These are phyloP conservation scores for Logfia minima DNA, from an alignment of 129 eudicot genomes.

Conservation along the genomic window DNA sequence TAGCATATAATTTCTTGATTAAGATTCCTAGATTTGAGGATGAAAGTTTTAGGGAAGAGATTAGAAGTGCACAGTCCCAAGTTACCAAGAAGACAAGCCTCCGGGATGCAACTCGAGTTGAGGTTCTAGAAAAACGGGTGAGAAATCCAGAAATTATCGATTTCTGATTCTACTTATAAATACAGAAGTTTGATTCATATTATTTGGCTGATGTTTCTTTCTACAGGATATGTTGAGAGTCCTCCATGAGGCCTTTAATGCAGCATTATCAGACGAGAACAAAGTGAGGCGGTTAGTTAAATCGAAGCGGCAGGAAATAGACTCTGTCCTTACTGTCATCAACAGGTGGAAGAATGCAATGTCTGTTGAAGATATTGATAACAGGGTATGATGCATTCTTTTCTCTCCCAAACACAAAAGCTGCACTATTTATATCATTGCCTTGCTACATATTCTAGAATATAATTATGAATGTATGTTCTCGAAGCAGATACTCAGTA, in stretches of 20 bases:
- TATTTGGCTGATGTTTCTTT: conserved; percentile 12
- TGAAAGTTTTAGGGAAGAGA: conserved; percentile 53
- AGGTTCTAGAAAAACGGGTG: conserved; percentile 53
- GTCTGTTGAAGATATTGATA: conserved; percentile 47
- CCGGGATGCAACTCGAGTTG: conserved; percentile 57
- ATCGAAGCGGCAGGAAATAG: conserved; percentile 59
- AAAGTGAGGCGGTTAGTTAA: conserved; percentile 45
- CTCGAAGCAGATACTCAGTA: conserved; percentile 45
- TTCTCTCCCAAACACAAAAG: not conserved
- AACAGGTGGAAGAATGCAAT: conserved; percentile 61
- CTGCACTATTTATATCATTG: conserved; percentile 1
- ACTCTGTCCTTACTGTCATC: conserved; percentile 47
- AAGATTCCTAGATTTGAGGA: conserved; percentile 78
- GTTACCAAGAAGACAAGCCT: conserved; percentile 69
- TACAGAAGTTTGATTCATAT: conserved; percentile 19
- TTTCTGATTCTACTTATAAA: not conserved
- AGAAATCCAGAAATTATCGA: conserved; percentile 12
- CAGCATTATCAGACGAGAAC: conserved; percentile 53
- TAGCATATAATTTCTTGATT: conserved; percentile 61
- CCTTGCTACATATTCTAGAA: conserved; percentile 9
- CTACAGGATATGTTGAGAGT: conserved; percentile 48
- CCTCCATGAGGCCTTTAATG: conserved; percentile 33
- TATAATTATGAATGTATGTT: conserved; percentile 10
- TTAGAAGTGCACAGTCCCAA: conserved; percentile 53
- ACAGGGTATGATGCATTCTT: conserved; percentile 46